phyloP scores from a whole-genome alignment of 176 grass and related monocot genomes.

The Aegilops speltoides region DNA sequence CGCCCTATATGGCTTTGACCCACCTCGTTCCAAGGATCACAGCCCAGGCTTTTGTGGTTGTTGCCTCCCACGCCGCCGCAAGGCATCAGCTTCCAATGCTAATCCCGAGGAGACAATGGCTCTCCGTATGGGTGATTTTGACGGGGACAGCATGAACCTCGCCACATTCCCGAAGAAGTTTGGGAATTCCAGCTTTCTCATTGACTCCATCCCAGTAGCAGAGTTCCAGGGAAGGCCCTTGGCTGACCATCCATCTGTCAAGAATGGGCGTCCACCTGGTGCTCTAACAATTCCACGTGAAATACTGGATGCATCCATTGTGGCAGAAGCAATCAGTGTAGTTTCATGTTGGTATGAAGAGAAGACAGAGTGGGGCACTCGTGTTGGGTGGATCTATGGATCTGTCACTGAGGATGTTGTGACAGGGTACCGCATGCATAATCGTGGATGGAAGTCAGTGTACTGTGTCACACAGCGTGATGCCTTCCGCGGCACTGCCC shows the following conservation, averaged over 20 bases:
- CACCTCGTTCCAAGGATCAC: slow-evolving; percentile 80
- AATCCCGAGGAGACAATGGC: slow-evolving; percentile 77
- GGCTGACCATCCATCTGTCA: slow-evolving; percentile 88
- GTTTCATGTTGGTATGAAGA: slow-evolving; percentile 99
- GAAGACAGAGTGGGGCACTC: slow-evolving; percentile 91
- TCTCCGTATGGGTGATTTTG: slow-evolving; percentile 80
- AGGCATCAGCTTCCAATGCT: slow-evolving; percentile 33
- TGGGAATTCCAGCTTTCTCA: slow-evolving; percentile 89
- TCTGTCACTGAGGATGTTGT: slow-evolving; percentile 97
- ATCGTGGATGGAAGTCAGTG: slow-evolving; percentile 95
- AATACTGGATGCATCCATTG: slow-evolving; percentile 79
- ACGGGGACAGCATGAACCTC: slow-evolving; percentile 77
- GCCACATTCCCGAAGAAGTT: slow-evolving; percentile 90
- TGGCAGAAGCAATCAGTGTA: slow-evolving; percentile 93
- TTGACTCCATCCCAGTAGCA: slow-evolving; percentile 89
- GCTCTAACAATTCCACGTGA: slow-evolving; percentile 86
- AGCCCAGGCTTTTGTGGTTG: slow-evolving; percentile 57
- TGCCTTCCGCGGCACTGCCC: slow-evolving; percentile 90
- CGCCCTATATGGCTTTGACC: slow-evolving; percentile 92
- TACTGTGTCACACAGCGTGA: slow-evolving; percentile 95
- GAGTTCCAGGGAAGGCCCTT: slow-evolving; percentile 94
- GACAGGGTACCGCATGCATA: slow-evolving; percentile 98
- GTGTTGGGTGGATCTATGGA: slow-evolving; percentile 96
- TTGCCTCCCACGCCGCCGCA: slow-evolving; percentile 62
- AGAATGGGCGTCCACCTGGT: slow-evolving; percentile 83